Conservation (phyloP, 1,284 basidiomycete genomes). For the Flammula alnicola region DNA sequence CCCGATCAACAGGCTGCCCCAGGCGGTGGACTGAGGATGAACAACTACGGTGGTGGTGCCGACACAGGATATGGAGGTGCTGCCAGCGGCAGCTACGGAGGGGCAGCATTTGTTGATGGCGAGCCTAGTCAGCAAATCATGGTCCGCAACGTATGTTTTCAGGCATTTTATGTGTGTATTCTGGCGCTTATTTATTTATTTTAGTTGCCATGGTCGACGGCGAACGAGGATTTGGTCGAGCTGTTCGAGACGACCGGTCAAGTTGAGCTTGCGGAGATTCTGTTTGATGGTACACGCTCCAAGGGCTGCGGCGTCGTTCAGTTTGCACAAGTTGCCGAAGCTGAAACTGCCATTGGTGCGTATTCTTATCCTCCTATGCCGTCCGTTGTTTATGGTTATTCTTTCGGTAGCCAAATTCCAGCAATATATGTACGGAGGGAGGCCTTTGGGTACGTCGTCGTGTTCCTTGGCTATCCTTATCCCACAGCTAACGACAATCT, state of each 20-base stretch:
- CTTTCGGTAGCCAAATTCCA: slow-evolving; percentile 80
- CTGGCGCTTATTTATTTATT: slow-evolving; percentile 4
- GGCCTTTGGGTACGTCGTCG: slow-evolving; percentile 72
- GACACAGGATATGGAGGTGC: slow-evolving; percentile 30
- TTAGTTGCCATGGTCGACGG: slow-evolving; percentile 97
- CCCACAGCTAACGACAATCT: slow-evolving; percentile 13
- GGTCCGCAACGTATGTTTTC: slow-evolving; percentile 86
- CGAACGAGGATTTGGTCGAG: slow-evolving; percentile 98
- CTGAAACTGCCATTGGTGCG: slow-evolving; percentile 90
- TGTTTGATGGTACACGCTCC: slow-evolving; percentile 88
- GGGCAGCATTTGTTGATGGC: slow-evolving; percentile 41
- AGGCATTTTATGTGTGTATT: background rate
- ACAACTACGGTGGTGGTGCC: slow-evolving; percentile 40
- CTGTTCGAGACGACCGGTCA: slow-evolving; percentile 97
- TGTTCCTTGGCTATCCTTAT: slow-evolving; percentile 2
- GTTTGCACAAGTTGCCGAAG: slow-evolving; percentile 87
- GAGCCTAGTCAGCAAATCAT: slow-evolving; percentile 96
- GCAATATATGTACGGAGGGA: slow-evolving; percentile 88
- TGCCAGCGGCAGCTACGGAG: slow-evolving; percentile 44
- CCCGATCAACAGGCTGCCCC: slow-evolving; percentile 67
- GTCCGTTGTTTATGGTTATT: slow-evolving; percentile 5
- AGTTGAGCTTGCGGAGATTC: slow-evolving; percentile 92
- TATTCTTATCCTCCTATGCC: slow-evolving; percentile 11
- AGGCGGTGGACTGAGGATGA: slow-evolving; percentile 42
- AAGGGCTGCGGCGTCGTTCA: slow-evolving; percentile 96